Percentiles rank a stretch among this genome's conserved stretches.
phyloP scores from a whole-genome alignment of 805 yeast genomes.

The Torulaspora microellipsoides region DNA sequence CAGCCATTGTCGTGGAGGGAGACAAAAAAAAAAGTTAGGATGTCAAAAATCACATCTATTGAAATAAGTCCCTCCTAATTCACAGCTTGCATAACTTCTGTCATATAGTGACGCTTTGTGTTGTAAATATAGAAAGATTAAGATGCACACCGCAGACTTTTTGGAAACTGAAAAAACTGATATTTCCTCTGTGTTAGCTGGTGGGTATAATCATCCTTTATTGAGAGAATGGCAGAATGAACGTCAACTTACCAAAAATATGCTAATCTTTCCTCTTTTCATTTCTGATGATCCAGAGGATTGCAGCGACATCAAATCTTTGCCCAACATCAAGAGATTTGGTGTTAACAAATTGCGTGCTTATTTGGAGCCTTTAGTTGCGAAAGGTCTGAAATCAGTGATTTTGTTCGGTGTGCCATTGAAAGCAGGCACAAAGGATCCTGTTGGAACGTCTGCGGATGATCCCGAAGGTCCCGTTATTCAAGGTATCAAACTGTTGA shows the following conservation, averaged over 20 bases:
- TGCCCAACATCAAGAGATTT: conserved; percentile 84
- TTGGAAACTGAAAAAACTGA: conserved; percentile 53
- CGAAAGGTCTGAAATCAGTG: conserved; percentile 80
- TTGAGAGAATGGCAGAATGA: conserved; percentile 88
- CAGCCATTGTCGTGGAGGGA: no score
- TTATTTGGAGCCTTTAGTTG: conserved; percentile 62
- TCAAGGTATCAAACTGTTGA: conserved; percentile 62
- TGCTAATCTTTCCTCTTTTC: conserved; percentile 91
- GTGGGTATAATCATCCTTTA: conserved; percentile 91
- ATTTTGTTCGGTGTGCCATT: conserved; percentile 90
- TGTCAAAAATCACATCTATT: background rate
- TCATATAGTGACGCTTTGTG: no score
- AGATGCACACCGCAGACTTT: conserved; percentile 70
- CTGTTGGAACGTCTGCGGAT: conserved; percentile 84
- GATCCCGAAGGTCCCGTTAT: conserved; percentile 96
- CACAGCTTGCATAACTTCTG: no score
- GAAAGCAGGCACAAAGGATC: conserved; percentile 71
- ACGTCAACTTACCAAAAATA: conserved; percentile 74
- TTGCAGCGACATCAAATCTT: conserved; percentile 63
- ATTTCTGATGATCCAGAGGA: conserved; percentile 78
- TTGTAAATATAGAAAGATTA: background rate
- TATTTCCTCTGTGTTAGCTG: conserved; percentile 76
- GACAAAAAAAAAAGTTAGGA: no score
- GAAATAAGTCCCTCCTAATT: no score
- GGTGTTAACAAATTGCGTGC: conserved; percentile 78